Evolutionary conservation across 805 yeast species (phyloP).

Genomic region (Wickerhamomyces subpelliculosus): DNA sequence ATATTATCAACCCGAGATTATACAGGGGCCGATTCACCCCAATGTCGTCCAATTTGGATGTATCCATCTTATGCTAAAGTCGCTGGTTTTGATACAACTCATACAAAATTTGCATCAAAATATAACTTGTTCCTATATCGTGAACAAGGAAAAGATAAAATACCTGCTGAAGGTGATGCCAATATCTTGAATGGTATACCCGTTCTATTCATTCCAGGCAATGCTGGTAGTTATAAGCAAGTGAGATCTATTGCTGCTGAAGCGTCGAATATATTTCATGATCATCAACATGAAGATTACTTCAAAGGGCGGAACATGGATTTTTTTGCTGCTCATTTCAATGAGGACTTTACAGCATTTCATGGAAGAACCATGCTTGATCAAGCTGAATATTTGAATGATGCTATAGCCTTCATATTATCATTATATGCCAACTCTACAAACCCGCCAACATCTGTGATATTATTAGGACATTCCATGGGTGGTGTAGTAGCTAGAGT

Average conservation of each 20-base stretch:
- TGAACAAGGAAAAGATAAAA: conserved; percentile 64
- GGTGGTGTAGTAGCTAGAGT: conserved; percentile 93
- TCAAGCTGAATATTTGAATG: conserved; percentile 89
- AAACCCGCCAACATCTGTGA: conserved; percentile 57
- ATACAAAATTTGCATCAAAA: conserved; percentile 67
- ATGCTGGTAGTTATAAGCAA: conserved; percentile 91
- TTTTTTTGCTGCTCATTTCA: conserved; percentile 88
- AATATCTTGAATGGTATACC: conserved; percentile 63
- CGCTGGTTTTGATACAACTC: conserved; percentile 61
- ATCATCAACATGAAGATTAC: conserved; percentile 22
- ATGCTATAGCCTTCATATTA: conserved; percentile 73
- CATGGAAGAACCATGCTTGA: conserved; percentile 91
- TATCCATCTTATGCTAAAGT: conserved; percentile 77
- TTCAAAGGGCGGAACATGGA: conserved; percentile 48
- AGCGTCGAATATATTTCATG: conserved; percentile 48
- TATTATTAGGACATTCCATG: conserved; percentile 90
- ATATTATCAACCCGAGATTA: background rate
- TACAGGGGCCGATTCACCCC: conserved; percentile 41
- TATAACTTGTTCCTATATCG: conserved; percentile 82
- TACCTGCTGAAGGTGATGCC: conserved; percentile 39
- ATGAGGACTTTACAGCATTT: conserved; percentile 93
- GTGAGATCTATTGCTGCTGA: conserved; percentile 89
- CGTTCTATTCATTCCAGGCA: conserved; percentile 91
- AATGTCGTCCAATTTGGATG: conserved; percentile 72
- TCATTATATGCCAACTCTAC: conserved; percentile 44